Percentiles rank a stretch among this genome's conserved stretches.
Evolutionary conservation across 345 rosid species (phyloP).

Genomic region (Salix koriyanagi): DNA sequence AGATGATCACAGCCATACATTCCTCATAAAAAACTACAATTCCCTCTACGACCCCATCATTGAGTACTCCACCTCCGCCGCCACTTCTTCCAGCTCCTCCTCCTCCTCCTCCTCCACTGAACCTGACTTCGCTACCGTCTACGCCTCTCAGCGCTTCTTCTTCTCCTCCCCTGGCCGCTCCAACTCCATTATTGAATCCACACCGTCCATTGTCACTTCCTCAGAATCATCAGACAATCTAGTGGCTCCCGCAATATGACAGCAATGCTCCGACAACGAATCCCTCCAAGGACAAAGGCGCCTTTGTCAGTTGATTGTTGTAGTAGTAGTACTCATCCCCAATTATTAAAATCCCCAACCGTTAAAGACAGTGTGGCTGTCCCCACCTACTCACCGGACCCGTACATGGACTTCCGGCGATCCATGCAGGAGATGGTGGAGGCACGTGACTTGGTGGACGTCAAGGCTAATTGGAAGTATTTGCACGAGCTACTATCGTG

Average conservation of each 20-base stretch:
- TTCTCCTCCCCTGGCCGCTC: constrained; percentile 87
- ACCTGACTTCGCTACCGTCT: constrained; percentile 63
- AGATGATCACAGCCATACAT: constrained; percentile 8
- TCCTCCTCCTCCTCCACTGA: constrained; percentile 18
- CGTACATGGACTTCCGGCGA: constrained; percentile 68
- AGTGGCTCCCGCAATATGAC: background rate
- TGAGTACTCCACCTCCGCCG: constrained; percentile 15
- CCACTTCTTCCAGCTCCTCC: constrained; percentile 16
- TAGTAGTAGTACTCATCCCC: background rate
- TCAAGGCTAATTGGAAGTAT: constrained; percentile 57
- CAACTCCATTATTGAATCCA: constrained; percentile 74
- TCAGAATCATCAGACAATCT: constrained; percentile 17
- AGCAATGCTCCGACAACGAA: background rate
- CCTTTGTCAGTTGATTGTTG: background rate
- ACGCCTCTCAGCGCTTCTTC: constrained; percentile 85
- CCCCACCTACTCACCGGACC: constrained; percentile 74
- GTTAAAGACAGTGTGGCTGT: constrained; percentile 51
- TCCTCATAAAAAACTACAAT: constrained; percentile 38
- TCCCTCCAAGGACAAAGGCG: background rate
- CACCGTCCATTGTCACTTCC: constrained; percentile 26
- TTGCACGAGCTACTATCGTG: constrained; percentile 72
- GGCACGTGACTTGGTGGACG: constrained; percentile 54
- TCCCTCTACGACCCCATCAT: constrained; percentile 34
- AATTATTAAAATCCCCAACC: background rate
- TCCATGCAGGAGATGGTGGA: constrained; percentile 99